These are phyloP conservation scores for Leccinum cinnamomeum DNA, from an alignment of 1,284 basidiomycete species.

Conservation along the genomic window DNA sequence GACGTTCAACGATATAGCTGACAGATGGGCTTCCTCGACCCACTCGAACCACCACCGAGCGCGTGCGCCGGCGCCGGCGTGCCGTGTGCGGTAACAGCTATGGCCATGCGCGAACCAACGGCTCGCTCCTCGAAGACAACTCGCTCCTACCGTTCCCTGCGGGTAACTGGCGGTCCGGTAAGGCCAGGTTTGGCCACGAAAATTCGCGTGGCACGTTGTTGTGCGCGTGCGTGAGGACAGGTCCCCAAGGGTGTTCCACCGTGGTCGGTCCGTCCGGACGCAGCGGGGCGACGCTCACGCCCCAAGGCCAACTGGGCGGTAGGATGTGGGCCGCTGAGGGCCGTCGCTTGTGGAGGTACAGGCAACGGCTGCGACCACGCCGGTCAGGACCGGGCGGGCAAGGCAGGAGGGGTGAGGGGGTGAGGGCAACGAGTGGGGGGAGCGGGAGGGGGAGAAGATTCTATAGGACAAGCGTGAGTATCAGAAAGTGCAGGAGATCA, in stretches of 20 bases:
- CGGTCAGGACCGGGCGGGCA: neutral
- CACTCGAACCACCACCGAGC: neutral
- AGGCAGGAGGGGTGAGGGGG: neutral
- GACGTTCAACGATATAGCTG: neutral
- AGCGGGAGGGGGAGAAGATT: neutral
- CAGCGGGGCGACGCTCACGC: neutral
- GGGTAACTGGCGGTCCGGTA: neutral
- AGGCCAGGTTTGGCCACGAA: neutral
- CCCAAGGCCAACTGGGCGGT: neutral
- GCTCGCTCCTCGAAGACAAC: neutral
- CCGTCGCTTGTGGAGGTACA: neutral
- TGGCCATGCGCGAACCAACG: neutral
- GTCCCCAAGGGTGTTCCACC: neutral
- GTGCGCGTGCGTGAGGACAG: neutral
- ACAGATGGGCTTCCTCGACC: neutral
- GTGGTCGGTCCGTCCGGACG: neutral
- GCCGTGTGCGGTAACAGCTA: neutral
- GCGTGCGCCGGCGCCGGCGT: neutral
- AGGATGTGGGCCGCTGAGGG: neutral
- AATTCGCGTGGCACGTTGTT: neutral
- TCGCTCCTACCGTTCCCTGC: neutral
- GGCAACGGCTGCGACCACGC: neutral
- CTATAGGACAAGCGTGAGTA: neutral
- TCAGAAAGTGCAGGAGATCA: too few species aligned
- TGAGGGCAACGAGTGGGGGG: neutral